Evolutionary conservation across 768 basidiomycete species (phyloP), one percentile per base, ranked within the genome.

Genomic region (Xerocomellus dryophilus): DNA sequence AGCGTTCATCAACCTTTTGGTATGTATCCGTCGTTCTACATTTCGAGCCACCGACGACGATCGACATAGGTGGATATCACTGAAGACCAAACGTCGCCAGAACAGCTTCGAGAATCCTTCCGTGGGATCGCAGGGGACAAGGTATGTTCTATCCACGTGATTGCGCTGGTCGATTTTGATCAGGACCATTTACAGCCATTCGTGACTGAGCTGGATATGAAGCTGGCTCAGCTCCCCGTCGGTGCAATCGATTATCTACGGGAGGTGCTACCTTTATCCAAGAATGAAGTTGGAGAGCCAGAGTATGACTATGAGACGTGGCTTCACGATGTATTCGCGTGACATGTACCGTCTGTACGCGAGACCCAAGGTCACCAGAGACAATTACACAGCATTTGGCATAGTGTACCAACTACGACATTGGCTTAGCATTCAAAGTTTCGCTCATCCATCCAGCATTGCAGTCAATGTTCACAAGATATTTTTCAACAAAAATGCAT

Each of bases 101-200:
- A 94, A 38, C 96, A 98, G 65, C 80, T 99, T 60, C 84, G 89
- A 18, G 93, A 93, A 54, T 85, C 95, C 2, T 99, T 99, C 83
- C 85, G 91, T 27, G 90, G 90, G 4, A 89, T 97, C 15, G 93
- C 95, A 1, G 81, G 78, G 10, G 88, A 93, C 66, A 98, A 98
- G 83, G 95, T 90, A 50, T 29, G 77, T 57, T 31, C 4, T 31
- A 2, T 36, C 42, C 36, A 40, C 11, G 17, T 20, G 39, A 38
- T 23, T 18, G 15, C 43, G 35, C 12, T 15, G 25, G 47, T 54
- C 42, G 10, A 47, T 15, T 11, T 56, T 9, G n/a, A 39, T 29
- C 18, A 56, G 32, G 29, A 50, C 25, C 32, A 12, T 52, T 49
- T 66, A 57, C 72, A 97, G 93, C 86, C 89, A 15, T 94, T 87